Conservation (phyloP, 1,139 yeast species). For the Lodderomyces parapsilosis region DNA sequence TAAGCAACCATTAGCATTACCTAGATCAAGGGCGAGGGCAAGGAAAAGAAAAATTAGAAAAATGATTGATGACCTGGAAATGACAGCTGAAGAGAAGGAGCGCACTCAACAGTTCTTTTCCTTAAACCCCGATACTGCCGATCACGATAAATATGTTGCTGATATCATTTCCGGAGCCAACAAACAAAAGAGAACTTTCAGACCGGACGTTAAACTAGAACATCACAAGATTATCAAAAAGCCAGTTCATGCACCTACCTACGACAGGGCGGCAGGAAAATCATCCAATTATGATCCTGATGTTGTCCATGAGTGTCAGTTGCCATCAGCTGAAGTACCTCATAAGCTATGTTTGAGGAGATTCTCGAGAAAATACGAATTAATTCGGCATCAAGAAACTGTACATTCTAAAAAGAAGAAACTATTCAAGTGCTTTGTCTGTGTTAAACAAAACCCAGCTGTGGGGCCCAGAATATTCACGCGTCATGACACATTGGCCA, state of each 20-base stretch:
- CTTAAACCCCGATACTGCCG: constrained; percentile 20
- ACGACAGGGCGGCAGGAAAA: constrained; percentile 28
- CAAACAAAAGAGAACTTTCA: constrained; percentile 20
- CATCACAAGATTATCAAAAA: constrained; percentile 17
- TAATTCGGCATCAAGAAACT: constrained; percentile 93
- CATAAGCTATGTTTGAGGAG: constrained; percentile 70
- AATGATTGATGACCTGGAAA: constrained; percentile 4
- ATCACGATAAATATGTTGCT: constrained; percentile 28
- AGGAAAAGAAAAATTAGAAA: constrained; percentile 7
- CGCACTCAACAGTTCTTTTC: constrained; percentile 18
- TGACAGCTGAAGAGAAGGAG: constrained; percentile 9
- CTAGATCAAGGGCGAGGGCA: constrained; percentile 7
- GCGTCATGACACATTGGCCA: constrained; percentile 89
- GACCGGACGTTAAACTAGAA: constrained; percentile 13
- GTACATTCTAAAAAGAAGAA: constrained; percentile 89
- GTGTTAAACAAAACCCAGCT: constrained; percentile 61
- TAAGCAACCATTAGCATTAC: constrained; percentile 13
- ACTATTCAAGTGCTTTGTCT: constrained; percentile 81
- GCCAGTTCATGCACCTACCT: constrained; percentile 24
- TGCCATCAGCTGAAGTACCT: constrained; percentile 48
- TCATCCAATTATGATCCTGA: constrained; percentile 51
- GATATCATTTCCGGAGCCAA: constrained; percentile 24
- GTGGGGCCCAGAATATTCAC: constrained; percentile 74
- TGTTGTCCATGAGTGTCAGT: constrained; percentile 49
- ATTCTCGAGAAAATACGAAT: constrained; percentile 91